These are phyloP conservation scores for Candida caryicola DNA, from an alignment of 805 yeast genomes.

Conservation along the genomic window DNA sequence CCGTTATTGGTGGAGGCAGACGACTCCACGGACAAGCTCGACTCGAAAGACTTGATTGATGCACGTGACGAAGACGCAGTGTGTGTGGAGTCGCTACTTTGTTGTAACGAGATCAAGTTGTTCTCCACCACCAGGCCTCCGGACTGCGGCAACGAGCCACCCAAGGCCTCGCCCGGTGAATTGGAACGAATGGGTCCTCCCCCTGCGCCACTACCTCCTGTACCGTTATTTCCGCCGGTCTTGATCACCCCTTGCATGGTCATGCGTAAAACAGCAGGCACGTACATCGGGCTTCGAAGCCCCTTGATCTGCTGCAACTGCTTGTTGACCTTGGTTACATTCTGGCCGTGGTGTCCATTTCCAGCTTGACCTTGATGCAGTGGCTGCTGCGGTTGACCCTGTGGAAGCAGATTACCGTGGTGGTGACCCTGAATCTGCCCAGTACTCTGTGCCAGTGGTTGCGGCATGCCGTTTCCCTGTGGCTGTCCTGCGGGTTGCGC, in stretches of 20 bases:
- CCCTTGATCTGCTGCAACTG: slow-evolving; percentile 69
- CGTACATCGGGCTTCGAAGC: slow-evolving; percentile 81
- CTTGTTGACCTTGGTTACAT: slow-evolving; percentile 10
- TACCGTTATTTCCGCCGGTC: neutral
- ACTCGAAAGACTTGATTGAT: slow-evolving; percentile 32
- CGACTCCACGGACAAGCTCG: slow-evolving; percentile 29
- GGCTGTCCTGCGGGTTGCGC: slow-evolving; percentile 2
- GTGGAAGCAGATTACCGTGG: too few species aligned
- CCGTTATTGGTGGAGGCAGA: slow-evolving; percentile 4
- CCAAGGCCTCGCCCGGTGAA: slow-evolving; percentile 6
- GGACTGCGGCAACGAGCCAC: slow-evolving; percentile 12
- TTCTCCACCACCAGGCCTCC: slow-evolving; percentile 7
- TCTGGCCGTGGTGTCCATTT: neutral
- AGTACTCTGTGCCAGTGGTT: too few species aligned
- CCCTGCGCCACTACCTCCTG: slow-evolving; percentile 2
- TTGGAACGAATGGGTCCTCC: neutral
- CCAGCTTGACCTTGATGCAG: slow-evolving; percentile 13
- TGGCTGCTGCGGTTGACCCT: slow-evolving; percentile 9
- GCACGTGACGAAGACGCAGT: slow-evolving; percentile 14
- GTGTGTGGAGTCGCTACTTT: slow-evolving; percentile 2
- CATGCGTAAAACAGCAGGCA: slow-evolving; percentile 81
- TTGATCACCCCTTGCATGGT: slow-evolving; percentile 14
- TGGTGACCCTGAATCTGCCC: neutral
- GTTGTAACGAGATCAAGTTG: slow-evolving; percentile 5
- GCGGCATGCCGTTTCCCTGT: neutral